These are phyloP conservation scores for Calendula officinalis DNA, from an alignment of 129 eudicot genomes.

Conservation along the genomic window DNA sequence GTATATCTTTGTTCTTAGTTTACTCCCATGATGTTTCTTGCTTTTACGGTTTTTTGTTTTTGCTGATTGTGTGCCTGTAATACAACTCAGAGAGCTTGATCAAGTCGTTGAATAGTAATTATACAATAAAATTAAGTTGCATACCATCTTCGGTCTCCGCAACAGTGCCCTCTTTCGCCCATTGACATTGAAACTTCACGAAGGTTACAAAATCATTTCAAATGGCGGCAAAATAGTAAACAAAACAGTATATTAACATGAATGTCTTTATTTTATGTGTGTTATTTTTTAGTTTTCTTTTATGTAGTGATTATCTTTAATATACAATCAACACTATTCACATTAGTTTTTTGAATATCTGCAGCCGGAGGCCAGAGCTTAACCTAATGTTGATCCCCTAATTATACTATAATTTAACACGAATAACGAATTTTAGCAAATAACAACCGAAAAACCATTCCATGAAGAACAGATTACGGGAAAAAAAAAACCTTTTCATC, in stretches of 20 bases:
- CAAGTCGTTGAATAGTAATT: not conserved
- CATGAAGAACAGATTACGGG: not conserved
- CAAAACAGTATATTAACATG: too few species aligned
- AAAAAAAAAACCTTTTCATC: constrained; percentile 26
- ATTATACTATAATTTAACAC: not conserved
- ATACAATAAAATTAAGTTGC: not conserved
- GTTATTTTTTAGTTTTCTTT: too few species aligned
- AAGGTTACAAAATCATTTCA: not conserved
- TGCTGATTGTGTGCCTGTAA: constrained; percentile 8
- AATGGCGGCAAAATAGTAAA: not conserved
- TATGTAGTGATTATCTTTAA: too few species aligned
- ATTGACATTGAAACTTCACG: constrained; percentile 35
- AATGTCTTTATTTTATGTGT: too few species aligned
- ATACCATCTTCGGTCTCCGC: constrained; percentile 35
- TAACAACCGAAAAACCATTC: not conserved
- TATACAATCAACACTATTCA: not conserved
- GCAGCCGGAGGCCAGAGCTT: not conserved
- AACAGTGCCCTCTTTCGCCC: constrained; percentile 25
- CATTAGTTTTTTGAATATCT: not conserved
- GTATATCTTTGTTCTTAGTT: constrained; percentile 28
- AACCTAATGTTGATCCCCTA: not conserved
- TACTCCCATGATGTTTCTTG: constrained; percentile 10
- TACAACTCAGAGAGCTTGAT: not conserved
- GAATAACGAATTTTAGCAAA: too few species aligned
- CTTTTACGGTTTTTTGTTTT: constrained; percentile 19